Evolutionary conservation across 164 flowering plant species (phyloP), one percentile per base, ranked within the genome.

Genomic region (Saururus chinensis): DNA sequence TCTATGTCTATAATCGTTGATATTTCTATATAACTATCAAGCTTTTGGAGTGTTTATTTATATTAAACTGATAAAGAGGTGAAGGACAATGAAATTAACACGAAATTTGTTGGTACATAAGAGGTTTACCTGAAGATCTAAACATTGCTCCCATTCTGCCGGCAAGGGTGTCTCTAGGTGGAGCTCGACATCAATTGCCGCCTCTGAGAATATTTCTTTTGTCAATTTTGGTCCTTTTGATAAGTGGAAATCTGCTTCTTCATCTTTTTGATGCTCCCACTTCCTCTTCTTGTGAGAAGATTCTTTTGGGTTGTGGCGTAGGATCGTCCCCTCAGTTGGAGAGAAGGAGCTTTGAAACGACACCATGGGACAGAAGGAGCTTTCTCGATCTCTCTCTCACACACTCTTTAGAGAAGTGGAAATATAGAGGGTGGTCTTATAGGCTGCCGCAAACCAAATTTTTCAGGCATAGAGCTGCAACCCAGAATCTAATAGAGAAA

Each of bases 81-180:
- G 37, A 30, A 30, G 2, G 37, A 30, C 37, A 2, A 30, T 2
- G 6, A 30, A 30, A 30, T 30, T 30, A 53, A 22, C 10, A 53
- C 6, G 56, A n/a, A 12, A 19, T 7, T 19, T 19, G 4, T 22
- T 7, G 19, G 14, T 51, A 53, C 23, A 19, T 10, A 22, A 22
- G 58, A 55, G 30, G 17, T 6, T 23, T 74, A 92, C 98, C 95
- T 89, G 78, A 61, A 87, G 83, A 68, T 87, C 86, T 4, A 84
- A 84, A 64, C 87, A 83, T 49, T 79, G 69, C 71, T 87, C 84
- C 96, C 92, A 87, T 64, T 85, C 92, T n/a, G 66, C 64, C 41
- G 95, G 89, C 23, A 84, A 56, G 7, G 85, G 90, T 52, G 77
- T 79, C 51, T 85, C 84, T 6, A 77, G 81, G 8, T 82, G 84